Percentiles rank a stretch among this genome's conserved stretches.
Conservation (phyloP, 345 rosid species). For the Ailanthus altissimus region DNA sequence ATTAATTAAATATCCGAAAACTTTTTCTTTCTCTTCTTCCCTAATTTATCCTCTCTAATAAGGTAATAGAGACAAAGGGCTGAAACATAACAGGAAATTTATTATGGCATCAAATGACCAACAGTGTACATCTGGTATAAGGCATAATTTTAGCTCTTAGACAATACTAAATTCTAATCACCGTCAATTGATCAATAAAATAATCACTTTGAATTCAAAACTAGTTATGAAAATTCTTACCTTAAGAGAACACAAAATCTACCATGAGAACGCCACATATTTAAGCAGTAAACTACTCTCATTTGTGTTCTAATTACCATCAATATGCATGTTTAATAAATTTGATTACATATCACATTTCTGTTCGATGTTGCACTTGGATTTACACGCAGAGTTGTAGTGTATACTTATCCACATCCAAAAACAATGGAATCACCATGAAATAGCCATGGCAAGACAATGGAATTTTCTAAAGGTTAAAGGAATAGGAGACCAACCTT, state of each 20-base stretch:
- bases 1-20: background rate
- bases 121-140: background rate
- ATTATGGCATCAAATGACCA: background rate
- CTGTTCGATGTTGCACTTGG: background rate
- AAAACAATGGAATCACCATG: background rate
- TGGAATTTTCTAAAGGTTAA: background rate
- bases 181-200: background rate
- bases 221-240: background rate
- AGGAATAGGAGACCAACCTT: background rate
- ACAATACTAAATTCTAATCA: background rate
- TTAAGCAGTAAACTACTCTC: background rate
- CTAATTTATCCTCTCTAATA: background rate
- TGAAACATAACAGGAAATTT: background rate
- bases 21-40: background rate
- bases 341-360: background rate
- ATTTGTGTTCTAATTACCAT: background rate
- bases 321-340: background rate
- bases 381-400: background rate
- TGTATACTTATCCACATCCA: background rate
- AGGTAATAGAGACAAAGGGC: background rate
- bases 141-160: background rate
- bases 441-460: background rate
- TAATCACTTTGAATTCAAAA: background rate
- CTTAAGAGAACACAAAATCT: background rate
- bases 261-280: background rate